Evolutionary conservation across 2,329 filamentous ascomycete species (phyloP).

Genomic region (Exophiala dermatitidis): DNA sequence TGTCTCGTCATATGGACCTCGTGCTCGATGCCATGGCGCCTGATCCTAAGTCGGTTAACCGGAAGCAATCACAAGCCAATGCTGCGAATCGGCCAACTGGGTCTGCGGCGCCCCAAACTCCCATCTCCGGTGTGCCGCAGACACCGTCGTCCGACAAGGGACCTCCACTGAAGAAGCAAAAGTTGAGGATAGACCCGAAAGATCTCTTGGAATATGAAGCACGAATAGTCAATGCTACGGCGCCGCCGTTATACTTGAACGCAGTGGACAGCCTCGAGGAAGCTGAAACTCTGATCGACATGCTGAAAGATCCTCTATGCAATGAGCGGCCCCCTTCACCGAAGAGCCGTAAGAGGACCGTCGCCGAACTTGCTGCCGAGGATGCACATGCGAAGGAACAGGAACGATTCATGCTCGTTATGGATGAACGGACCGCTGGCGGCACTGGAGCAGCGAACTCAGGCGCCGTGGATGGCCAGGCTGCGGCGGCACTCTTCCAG

Average conservation of each 20-base stretch:
- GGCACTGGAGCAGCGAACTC: slow-evolving; percentile 50
- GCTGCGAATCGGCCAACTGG: slow-evolving; percentile 37
- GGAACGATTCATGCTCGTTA: slow-evolving; percentile 85
- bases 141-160: slow-evolving; percentile 52
- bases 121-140: slow-evolving; percentile 52
- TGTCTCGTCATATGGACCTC: slow-evolving; percentile 69
- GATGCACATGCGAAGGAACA: slow-evolving; percentile 83
- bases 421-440: slow-evolving; percentile 70
- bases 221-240: slow-evolving; percentile 65
- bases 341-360: slow-evolving; percentile 85
- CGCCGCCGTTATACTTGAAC: slow-evolving; percentile 68
- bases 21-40: slow-evolving; percentile 68
- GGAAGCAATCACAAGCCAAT: slow-evolving; percentile 40
- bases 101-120: slow-evolving; percentile 56
- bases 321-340: slow-evolving; percentile 68
- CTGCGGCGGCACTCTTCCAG: slow-evolving; percentile 67
- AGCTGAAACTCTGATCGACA: slow-evolving; percentile 63
- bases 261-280: slow-evolving; percentile 64
- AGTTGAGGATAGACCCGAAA: slow-evolving; percentile 69
- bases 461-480: slow-evolving; percentile 65
- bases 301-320: slow-evolving; percentile 69
- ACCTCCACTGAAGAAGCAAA: slow-evolving; percentile 58
- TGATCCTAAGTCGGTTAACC: slow-evolving; percentile 44
- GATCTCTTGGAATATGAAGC: slow-evolving; percentile 71
- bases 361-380: slow-evolving; percentile 90